phyloP scores from a whole-genome alignment of 768 basidiomycete species.

The Termitomyces sp. region DNA sequence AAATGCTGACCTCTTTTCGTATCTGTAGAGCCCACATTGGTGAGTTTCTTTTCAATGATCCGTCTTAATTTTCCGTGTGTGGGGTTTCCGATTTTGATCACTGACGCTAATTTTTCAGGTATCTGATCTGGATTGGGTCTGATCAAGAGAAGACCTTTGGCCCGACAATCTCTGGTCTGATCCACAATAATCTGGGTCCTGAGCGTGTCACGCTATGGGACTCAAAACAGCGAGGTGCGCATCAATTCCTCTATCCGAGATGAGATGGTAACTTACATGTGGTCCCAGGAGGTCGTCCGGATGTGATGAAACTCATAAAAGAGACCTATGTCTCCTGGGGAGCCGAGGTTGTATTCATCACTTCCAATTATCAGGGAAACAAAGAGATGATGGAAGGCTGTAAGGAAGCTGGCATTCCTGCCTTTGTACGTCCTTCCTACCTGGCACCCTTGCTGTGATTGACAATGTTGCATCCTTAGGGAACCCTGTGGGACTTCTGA shows the following conservation, averaged over 20 bases:
- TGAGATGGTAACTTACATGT: not conserved
- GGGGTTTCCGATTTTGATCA: constrained; percentile 5
- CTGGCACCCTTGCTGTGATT: not conserved
- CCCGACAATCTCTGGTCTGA: constrained; percentile 72
- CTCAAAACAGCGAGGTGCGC: constrained; percentile 60
- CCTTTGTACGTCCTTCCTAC: constrained; percentile 43
- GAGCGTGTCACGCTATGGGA: constrained; percentile 80
- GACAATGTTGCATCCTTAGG: constrained; percentile 27
- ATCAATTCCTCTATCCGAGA: not conserved
- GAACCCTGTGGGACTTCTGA: constrained; percentile 76
- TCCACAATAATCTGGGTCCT: constrained; percentile 63
- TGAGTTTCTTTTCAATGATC: constrained; percentile 25
- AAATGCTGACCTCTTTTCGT: constrained; percentile 12
- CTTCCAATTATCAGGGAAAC: constrained; percentile 77
- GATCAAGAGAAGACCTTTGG: constrained; percentile 87
- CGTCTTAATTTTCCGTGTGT: constrained; percentile 15
- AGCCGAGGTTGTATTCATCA: constrained; percentile 83
- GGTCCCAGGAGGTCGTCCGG: constrained; percentile 60
- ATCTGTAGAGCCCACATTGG: constrained; percentile 46
- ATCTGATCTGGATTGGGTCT: constrained; percentile 82
- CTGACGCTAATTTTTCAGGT: constrained; percentile 42
- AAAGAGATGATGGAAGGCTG: constrained; percentile 82
- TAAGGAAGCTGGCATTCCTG: constrained; percentile 67
- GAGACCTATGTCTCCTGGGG: constrained; percentile 75
- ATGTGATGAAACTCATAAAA: constrained; percentile 74